Evolutionary conservation across 805 yeast species (phyloP), one percentile per base, ranked within the genome.

Genomic region (Starmerella stigmatis): DNA sequence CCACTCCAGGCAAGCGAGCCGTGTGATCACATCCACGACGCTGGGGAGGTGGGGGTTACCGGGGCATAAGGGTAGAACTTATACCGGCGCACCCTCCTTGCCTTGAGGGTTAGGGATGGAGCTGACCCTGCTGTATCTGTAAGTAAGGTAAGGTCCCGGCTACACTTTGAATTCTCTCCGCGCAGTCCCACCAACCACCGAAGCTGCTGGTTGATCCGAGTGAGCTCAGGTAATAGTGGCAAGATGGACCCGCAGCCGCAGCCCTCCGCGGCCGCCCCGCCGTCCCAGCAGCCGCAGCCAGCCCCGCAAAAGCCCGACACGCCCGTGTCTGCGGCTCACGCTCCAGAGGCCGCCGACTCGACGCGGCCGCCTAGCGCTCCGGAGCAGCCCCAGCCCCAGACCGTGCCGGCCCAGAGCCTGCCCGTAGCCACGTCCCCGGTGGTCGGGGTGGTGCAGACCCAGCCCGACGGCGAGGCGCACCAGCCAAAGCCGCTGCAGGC

Each of bases 61-160:
- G n/a, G n/a, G n/a, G n/a, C n/a, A n/a, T n/a, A n/a, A n/a, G n/a
- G n/a, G n/a, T n/a, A n/a, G n/a, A n/a, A n/a, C 40, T 20, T 36
- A 36, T 36, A 25, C 22, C 40, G 40, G 40, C 38, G 40, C 30
- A 23, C 30, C 28, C 40, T 36, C 40, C 40, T 36, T 36, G 40
- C 40, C 40, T 36, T 36, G 40, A 16, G 40, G 40, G 40, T 25
- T 13, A 16, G 40, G 40, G 29, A 23, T 36, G 40, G 13, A 11
- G 21, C 30, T 22, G 38, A 27, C 38, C 27, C 40, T 36, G 40
- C n/a, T 36, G 30, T 36, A 36, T 36, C 40, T 20, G 40, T 25
- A 36, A 36, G 40, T 25, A 36, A 36, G 40, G 40, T 25, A 36
- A 36, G 40, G 40, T 34, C 38, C 15, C n/a, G 11, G 11, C 22